phyloP scores from a whole-genome alignment of 2,329 filamentous ascomycete genomes.

The Mycogone perniciosa region DNA sequence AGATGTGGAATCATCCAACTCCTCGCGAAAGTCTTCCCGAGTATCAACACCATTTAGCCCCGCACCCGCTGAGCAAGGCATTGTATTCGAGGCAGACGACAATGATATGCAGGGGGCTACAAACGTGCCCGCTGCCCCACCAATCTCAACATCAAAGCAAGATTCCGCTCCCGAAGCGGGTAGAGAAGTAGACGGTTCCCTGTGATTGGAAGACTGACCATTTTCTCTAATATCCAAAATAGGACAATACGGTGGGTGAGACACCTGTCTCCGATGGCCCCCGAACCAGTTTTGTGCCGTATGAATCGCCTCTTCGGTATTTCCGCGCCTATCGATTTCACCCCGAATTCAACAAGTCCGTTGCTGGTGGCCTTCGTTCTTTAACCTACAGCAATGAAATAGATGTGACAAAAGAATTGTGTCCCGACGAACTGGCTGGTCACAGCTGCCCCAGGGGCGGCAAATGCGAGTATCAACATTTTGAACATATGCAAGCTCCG shows the following conservation, averaged over 20 bases:
- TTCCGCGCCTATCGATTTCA: slow-evolving; percentile 92
- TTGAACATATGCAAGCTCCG: slow-evolving; percentile 39
- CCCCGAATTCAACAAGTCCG: slow-evolving; percentile 61
- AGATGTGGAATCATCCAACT: slow-evolving; percentile 25
- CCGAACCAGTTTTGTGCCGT: slow-evolving; percentile 45
- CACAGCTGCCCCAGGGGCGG: slow-evolving; percentile 64
- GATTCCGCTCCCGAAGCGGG: slow-evolving; percentile 20
- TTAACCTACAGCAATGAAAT: slow-evolving; percentile 92
- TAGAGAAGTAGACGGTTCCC: slow-evolving; percentile 37
- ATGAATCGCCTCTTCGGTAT: slow-evolving; percentile 73
- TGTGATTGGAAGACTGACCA: neutral
- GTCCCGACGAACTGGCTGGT: slow-evolving; percentile 65
- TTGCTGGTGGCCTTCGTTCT: slow-evolving; percentile 75
- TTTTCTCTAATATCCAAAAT: slow-evolving; percentile 16
- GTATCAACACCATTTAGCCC: slow-evolving; percentile 10
- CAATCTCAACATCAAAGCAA: slow-evolving; percentile 26
- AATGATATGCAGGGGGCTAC: slow-evolving; percentile 20
- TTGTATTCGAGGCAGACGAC: slow-evolving; percentile 21
- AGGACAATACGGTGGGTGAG: slow-evolving; percentile 16
- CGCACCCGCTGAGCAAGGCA: slow-evolving; percentile 16
- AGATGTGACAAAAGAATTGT: slow-evolving; percentile 66
- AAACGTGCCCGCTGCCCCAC: slow-evolving; percentile 19
- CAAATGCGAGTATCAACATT: slow-evolving; percentile 74
- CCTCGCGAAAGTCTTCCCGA: neutral
- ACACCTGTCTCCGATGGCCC: slow-evolving; percentile 3